A percentile compares a stretch with the other conserved stretches of the same genome.
These are phyloP conservation scores for Wickerhamia fluorescens DNA, from an alignment of 805 yeast species.

Conservation along the genomic window DNA sequence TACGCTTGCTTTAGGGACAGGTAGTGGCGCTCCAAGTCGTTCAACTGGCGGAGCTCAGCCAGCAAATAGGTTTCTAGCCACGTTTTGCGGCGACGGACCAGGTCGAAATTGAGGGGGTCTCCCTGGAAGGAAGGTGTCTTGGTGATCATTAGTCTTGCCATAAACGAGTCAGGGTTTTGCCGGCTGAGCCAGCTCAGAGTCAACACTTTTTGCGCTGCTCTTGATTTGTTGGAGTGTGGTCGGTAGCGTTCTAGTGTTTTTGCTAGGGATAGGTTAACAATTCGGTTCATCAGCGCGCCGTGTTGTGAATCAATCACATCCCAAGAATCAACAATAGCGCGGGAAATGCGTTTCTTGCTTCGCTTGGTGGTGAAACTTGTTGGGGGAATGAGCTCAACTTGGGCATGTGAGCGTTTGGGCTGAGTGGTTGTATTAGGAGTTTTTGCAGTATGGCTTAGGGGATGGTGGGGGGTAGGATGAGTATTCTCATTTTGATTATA, in stretches of 20 bases:
- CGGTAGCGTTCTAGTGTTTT: conserved; percentile 19
- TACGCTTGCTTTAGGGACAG: conserved; percentile 15
- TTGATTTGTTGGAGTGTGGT: conserved; percentile 9
- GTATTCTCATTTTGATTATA: no score
- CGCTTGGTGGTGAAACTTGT: conserved; percentile 1
- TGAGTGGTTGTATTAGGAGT: no score
- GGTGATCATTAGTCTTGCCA: conserved; percentile 17
- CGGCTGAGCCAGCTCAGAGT: conserved; percentile 19
- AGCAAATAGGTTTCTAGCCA: conserved; percentile 29
- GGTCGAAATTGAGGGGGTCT: conserved; percentile 20
- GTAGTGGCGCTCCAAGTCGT: conserved; percentile 22
- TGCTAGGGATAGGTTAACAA: conserved; percentile 19
- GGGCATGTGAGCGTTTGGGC: no score
- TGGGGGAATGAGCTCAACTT: conserved; percentile 1
- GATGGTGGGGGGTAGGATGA: no score
- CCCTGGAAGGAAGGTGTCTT: conserved; percentile 16
- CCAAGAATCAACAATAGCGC: conserved; percentile 25
- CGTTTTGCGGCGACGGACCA: conserved; percentile 15
- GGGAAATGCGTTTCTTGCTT: conserved; percentile 11
- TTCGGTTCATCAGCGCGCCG: conserved; percentile 13
- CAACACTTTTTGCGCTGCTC: conserved; percentile 18
- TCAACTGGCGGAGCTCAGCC: conserved; percentile 34
- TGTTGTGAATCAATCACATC: conserved; percentile 15
- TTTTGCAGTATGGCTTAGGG: no score
- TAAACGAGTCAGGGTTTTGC: conserved; percentile 14